Evolutionary conservation across 73 alveolate genomes (phyloP).

Genomic region (Uronychia setigera): DNA sequence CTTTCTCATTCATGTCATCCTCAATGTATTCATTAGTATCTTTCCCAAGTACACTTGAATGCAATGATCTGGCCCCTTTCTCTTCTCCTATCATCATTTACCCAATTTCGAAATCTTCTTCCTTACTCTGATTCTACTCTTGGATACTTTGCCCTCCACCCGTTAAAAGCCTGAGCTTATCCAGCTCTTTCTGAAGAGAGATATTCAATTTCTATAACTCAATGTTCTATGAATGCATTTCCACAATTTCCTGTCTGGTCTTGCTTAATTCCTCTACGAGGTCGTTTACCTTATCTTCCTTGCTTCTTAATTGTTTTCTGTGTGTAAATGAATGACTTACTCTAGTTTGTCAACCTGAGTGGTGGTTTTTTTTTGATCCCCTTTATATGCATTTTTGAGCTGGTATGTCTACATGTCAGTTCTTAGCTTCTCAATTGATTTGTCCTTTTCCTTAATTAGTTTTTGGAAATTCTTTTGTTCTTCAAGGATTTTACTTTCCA

Average conservation of each 20-base stretch:
- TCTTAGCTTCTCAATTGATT: background rate
- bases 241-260: background rate
- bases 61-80: background rate
- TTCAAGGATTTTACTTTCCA: background rate
- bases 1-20: background rate
- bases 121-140: background rate
- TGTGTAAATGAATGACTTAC: background rate
- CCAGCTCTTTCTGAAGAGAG: constrained; percentile 1
- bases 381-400: background rate
- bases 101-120: background rate
- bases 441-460: background rate
- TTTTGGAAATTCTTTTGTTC: background rate
- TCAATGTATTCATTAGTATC: background rate
- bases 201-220: background rate
- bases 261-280: background rate
- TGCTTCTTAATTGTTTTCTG: background rate
- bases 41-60: background rate
- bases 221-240: background rate
- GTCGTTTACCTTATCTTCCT: background rate
- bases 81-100: background rate
- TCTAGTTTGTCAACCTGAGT: background rate
- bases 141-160: background rate
- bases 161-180: background rate
- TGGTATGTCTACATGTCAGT: background rate
- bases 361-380: background rate